phyloP scores from a whole-genome alignment of 495 filamentous ascomycete genomes.

The Penicillium canescens region DNA sequence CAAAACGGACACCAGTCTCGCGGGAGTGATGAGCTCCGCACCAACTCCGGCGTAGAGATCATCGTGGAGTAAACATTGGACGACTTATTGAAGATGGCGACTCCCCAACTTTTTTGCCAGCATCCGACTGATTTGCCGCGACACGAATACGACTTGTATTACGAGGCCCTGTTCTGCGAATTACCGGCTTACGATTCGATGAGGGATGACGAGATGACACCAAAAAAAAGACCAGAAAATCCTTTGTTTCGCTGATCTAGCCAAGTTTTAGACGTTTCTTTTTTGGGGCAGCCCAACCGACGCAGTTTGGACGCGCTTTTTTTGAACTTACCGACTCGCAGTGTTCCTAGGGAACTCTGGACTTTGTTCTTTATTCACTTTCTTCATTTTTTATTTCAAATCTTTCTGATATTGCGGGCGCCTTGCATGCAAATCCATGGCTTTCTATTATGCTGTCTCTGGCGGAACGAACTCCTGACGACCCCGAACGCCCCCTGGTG shows the following conservation, averaged over 20 bases:
- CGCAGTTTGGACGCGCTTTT: slow-evolving; percentile 35
- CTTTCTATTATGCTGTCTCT: slow-evolving; percentile 31
- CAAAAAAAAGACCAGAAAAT: slow-evolving; percentile 43
- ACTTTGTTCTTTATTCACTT: slow-evolving; percentile 19
- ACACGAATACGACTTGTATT: slow-evolving; percentile 51
- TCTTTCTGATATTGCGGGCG: slow-evolving; percentile 36
- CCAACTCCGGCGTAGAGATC: slow-evolving; percentile 57
- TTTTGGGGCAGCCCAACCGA: slow-evolving; percentile 51
- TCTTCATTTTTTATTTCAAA: slow-evolving; percentile 17
- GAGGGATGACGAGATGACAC: slow-evolving; percentile 59
- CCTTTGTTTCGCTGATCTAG: slow-evolving; percentile 47
- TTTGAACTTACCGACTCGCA: slow-evolving; percentile 15
- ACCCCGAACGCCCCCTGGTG: slow-evolving; percentile 27
- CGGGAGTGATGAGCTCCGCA: slow-evolving; percentile 74
- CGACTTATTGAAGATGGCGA: slow-evolving; percentile 30
- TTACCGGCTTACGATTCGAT: slow-evolving; percentile 56
- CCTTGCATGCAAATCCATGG: slow-evolving; percentile 41
- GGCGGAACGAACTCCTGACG: slow-evolving; percentile 16
- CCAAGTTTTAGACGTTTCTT: slow-evolving; percentile 50
- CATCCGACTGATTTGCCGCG: slow-evolving; percentile 48
- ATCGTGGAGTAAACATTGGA: slow-evolving; percentile 52
- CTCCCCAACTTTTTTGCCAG: slow-evolving; percentile 30
- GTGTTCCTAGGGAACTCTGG: slow-evolving; percentile 13
- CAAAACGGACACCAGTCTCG: slow-evolving; percentile 80
- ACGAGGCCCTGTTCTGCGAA: slow-evolving; percentile 47